Conservation (phyloP, 1,284 basidiomycete species). For the Athelia psychrophila region DNA sequence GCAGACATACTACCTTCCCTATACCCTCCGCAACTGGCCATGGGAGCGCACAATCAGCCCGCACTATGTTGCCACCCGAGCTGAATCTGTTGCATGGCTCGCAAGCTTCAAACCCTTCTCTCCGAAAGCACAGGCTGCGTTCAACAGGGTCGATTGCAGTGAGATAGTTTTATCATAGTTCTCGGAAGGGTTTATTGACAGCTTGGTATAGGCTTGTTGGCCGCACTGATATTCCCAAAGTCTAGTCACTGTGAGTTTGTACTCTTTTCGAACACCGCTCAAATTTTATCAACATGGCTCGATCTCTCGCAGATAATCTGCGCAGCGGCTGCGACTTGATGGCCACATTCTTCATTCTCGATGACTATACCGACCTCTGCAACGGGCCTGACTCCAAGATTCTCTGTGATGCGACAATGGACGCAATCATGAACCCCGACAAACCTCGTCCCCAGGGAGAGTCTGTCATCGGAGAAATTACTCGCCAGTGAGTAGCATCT, state of each 20-base stretch:
- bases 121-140: constrained; percentile 24
- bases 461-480: constrained; percentile 20
- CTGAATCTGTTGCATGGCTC: constrained; percentile 28
- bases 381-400: constrained; percentile 10
- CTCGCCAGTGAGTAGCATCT: constrained; percentile 18
- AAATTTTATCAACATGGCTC: constrained; percentile 12
- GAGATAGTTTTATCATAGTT: background rate
- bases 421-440: constrained; percentile 17
- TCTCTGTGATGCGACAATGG: constrained; percentile 16
- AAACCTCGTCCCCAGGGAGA: constrained; percentile 22
- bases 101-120: constrained; percentile 25
- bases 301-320: constrained; percentile 21
- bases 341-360: constrained; percentile 29
- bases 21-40: constrained; percentile 22
- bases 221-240: too few species aligned
- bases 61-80: constrained; percentile 19
- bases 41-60: constrained; percentile 19
- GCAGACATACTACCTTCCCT: constrained; percentile 12
- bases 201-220: too few species aligned
- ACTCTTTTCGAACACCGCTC: constrained; percentile 10
- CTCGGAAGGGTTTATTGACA: constrained; percentile 5
- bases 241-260: too few species aligned
- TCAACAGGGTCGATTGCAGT: constrained; percentile 29
- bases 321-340: constrained; percentile 26
- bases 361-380: constrained; percentile 31